Evolutionary conservation across 1,284 basidiomycete genomes (phyloP), one percentile per base, ranked within the genome.

Genomic region (Cryptococcus deneoformans): DNA sequence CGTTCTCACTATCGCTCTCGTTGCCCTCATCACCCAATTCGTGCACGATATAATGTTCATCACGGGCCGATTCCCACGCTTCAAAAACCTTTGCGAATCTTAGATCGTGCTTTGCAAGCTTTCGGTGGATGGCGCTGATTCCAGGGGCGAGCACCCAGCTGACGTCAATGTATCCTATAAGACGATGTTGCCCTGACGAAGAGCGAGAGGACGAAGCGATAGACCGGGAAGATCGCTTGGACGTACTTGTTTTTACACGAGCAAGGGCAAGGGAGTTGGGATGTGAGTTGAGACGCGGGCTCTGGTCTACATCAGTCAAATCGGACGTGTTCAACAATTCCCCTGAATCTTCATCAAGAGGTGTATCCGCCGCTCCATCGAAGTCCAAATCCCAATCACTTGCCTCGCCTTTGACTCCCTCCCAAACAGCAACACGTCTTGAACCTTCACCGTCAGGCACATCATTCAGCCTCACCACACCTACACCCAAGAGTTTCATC

Each of bases 41-140:
- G 55, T 50, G 16, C 35, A 37, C 53, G 34, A 43, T 52, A 12
- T 24, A 40, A 36, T 66, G 62, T 1, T 67, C 51, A 36, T 72
- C 70, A 36, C 59, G 57, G 10, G 60, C 64, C 14, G 62, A 58
- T 52, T 76, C 75, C 77, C 77, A 78, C 0, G 72, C 73, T 51
- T 76, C 69, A 60, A 75, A 78, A 2, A 75, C 73, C 35, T 66
- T 60, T 38, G 52, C 60, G 53, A 77, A 69, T 45, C 72, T 61
- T 58, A 70, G 46, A 61, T 78, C 69, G 46, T 68, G 64, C 58
- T 72, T 75, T 5, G 66, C 61, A 6, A 78, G 46, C 43, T 69
- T 73, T 34, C 55, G 56, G 58, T 78, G 77, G 2, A 66, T 72
- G 37, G 62, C 60, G 43, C 65, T 66, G 8, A 77, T 63, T 16